Conservation (phyloP, 345 rosid species). For the Arabis hirsuta region DNA sequence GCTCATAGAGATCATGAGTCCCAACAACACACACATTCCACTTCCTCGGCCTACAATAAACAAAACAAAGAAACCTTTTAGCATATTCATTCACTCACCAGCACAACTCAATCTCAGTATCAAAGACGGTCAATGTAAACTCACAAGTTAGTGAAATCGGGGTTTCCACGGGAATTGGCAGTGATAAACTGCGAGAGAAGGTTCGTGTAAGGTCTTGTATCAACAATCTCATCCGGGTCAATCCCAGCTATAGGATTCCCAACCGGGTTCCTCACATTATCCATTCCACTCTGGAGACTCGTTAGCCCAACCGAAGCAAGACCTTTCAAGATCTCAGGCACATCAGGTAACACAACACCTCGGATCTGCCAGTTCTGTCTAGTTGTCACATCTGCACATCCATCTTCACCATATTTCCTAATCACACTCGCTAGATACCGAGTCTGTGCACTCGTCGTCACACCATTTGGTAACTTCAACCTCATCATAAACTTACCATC, state of each 20-base stretch:
- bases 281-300: slow-evolving; percentile 96
- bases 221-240: slow-evolving; percentile 86
- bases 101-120: not conserved
- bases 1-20: slow-evolving; percentile 93
- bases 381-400: slow-evolving; percentile 92
- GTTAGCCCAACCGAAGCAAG: slow-evolving; percentile 82
- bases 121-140: slow-evolving; percentile 30
- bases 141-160: slow-evolving; percentile 74
- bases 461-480: slow-evolving; percentile 92
- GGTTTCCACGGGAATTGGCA: slow-evolving; percentile 74
- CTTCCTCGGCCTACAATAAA: slow-evolving; percentile 80
- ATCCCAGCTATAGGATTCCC: slow-evolving; percentile 96
- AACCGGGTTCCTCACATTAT: slow-evolving; percentile 95
- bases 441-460: slow-evolving; percentile 88
- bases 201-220: slow-evolving; percentile 83
- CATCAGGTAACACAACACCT: slow-evolving; percentile 87
- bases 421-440: slow-evolving; percentile 86
- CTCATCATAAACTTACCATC: slow-evolving; percentile 99
- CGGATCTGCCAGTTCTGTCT: slow-evolving; percentile 99
- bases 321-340: slow-evolving; percentile 82
- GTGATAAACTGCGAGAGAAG: slow-evolving; percentile 80
- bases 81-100: slow-evolving; percentile 18
- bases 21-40: slow-evolving; percentile 97
- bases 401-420: slow-evolving; percentile 87
- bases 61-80: slow-evolving; percentile 22